Percentiles rank a stretch among this genome's conserved stretches.
These are phyloP conservation scores for Haplosporangium gracile DNA, from an alignment of 192 early-diverging fungal genomes.

Conservation along the genomic window DNA sequence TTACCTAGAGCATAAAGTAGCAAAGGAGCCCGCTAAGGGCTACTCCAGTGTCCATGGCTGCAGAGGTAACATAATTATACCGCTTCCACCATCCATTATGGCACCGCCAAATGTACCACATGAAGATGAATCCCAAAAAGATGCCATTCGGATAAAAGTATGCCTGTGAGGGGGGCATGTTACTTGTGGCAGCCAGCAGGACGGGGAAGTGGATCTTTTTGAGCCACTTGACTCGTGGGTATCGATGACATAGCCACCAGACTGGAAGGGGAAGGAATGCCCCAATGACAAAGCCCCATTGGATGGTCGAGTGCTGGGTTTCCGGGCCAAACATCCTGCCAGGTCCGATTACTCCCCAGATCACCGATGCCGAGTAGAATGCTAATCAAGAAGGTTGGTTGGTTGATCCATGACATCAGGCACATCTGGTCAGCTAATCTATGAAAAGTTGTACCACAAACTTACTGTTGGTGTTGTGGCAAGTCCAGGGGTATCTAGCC, in stretches of 20 bases:
- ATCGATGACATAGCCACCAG: slow-evolving; percentile 64
- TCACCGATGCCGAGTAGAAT: slow-evolving; percentile 75
- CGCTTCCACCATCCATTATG: slow-evolving; percentile 62
- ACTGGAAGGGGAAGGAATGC: slow-evolving; percentile 63
- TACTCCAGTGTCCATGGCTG: slow-evolving; percentile 70
- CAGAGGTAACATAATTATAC: slow-evolving; percentile 67
- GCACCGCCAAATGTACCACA: slow-evolving; percentile 56
- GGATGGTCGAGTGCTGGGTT: slow-evolving; percentile 57
- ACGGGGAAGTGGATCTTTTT: slow-evolving; percentile 66
- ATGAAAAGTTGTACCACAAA: neutral
- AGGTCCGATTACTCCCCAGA: slow-evolving; percentile 85
- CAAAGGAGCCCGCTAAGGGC: slow-evolving; percentile 61
- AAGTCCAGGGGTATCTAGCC: slow-evolving; percentile 43
- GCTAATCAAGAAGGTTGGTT: neutral
- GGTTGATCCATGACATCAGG: neutral
- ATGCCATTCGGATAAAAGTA: slow-evolving; percentile 61
- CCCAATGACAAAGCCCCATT: slow-evolving; percentile 65
- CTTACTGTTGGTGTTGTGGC: slow-evolving; percentile 60
- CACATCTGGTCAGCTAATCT: neutral
- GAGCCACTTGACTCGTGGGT: slow-evolving; percentile 52
- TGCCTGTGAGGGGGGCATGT: slow-evolving; percentile 59
- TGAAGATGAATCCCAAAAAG: slow-evolving; percentile 59
- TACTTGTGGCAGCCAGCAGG: slow-evolving; percentile 47
- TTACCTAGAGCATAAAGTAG: slow-evolving; percentile 58
- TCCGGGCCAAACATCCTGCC: slow-evolving; percentile 57